phyloP scores from a whole-genome alignment of 1,139 yeast genomes.

The Suhomyces kunorum region DNA sequence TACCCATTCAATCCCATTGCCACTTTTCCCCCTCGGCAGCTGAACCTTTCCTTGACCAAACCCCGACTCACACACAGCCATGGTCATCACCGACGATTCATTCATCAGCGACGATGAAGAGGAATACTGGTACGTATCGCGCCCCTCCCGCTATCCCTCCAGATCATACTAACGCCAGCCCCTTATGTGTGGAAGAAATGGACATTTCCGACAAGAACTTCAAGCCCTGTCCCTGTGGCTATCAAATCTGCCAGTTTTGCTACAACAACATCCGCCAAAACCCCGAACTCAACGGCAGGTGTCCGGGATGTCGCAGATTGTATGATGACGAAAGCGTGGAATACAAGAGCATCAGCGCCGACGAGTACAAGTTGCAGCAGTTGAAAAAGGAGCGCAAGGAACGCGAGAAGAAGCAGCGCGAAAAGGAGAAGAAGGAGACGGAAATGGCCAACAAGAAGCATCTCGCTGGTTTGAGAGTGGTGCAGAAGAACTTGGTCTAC shows the following conservation, averaged over 20 bases:
- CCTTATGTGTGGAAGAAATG: constrained; percentile 96
- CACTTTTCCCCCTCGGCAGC: too few relatives aligned
- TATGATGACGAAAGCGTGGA: constrained; percentile 94
- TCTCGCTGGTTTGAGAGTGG: constrained; percentile 94
- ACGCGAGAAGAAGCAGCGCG: constrained; percentile 82
- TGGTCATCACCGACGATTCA: constrained; percentile 41
- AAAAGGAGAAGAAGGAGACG: constrained; percentile 88
- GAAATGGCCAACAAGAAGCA: constrained; percentile 90
- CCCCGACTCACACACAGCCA: constrained; percentile 6
- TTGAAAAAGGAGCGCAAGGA: constrained; percentile 79
- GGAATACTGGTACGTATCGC: constrained; percentile 58
- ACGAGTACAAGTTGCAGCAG: constrained; percentile 80
- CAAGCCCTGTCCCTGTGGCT: constrained; percentile 99
- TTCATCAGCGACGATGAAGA: constrained; percentile 81
- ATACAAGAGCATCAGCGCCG: constrained; percentile 78
- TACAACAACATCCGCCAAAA: constrained; percentile 94
- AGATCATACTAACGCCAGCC: constrained; percentile 47
- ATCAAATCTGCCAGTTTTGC: constrained; percentile 97
- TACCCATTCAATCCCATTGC: too few relatives aligned
- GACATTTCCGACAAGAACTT: constrained; percentile 94
- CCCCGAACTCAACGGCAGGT: constrained; percentile 91
- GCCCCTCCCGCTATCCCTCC: background rate
- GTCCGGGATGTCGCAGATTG: constrained; percentile 96
- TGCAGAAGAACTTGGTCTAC: constrained; percentile 94
- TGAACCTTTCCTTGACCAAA: background rate